Evolutionary conservation across 139 green algal genomes (phyloP).

Genomic region (Chlamydomonas eustigma): DNA sequence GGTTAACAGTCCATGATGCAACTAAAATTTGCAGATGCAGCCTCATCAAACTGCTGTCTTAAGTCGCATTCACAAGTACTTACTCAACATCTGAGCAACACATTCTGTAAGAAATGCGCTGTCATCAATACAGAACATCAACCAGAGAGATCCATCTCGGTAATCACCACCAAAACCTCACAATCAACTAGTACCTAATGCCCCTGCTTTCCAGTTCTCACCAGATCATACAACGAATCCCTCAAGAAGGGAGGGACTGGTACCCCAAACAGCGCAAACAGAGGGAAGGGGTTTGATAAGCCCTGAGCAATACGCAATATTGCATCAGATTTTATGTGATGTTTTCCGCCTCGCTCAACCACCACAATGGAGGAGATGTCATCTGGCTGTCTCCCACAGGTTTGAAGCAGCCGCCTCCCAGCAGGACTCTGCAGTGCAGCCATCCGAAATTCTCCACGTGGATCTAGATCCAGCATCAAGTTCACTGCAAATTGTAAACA

Average conservation of each 20-base stretch:
- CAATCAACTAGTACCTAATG: background rate
- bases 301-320: conserved; percentile 53
- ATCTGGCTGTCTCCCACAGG: conserved; percentile 54
- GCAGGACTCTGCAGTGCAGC: conserved; percentile 70
- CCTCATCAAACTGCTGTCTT: background rate
- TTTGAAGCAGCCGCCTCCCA: conserved; percentile 56
- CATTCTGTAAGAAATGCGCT: background rate
- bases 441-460: conserved; percentile 47
- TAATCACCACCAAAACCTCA: background rate
- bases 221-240: conserved; percentile 59
- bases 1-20: too few relatives aligned
- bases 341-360: background rate
- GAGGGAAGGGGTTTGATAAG: conserved; percentile 48
- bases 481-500: conserved; percentile 53
- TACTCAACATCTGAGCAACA: background rate
- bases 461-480: conserved; percentile 69
- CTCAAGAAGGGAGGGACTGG: conserved; percentile 37
- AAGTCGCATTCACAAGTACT: too few relatives aligned
- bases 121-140: background rate
- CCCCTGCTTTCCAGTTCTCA: background rate
- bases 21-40: too few relatives aligned
- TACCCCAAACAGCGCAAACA: conserved; percentile 46
- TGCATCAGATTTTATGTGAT: conserved; percentile 57
- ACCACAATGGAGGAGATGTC: conserved; percentile 55
- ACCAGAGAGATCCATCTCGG: background rate